A percentile compares a stretch with the other conserved stretches of the same genome.
Conservation (phyloP, 164 flowering plant genomes). For the Nymphaea colorata region DNA sequence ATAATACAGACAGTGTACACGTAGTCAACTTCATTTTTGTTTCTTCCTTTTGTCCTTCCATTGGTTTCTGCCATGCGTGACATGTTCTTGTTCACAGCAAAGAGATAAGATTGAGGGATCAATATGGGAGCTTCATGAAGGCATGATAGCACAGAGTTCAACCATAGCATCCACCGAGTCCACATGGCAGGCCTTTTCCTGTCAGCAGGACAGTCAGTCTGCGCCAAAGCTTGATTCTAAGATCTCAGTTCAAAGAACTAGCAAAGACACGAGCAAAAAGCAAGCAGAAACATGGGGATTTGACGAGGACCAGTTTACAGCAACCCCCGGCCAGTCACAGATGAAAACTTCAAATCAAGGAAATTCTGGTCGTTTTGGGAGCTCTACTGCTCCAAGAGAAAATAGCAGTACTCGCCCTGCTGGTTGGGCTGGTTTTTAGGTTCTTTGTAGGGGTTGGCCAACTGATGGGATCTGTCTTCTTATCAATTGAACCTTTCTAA, state of each 20-base stretch:
- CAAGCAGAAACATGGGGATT: constrained; percentile 59
- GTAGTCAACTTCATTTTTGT: too few species aligned
- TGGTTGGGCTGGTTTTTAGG: constrained; percentile 98
- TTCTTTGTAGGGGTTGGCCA: too few species aligned
- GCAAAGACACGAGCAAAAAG: constrained; percentile 34
- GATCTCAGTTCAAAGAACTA: constrained; percentile 61
- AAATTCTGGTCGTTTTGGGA: constrained; percentile 31
- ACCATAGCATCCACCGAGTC: constrained; percentile 24
- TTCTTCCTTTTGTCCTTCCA: too few species aligned
- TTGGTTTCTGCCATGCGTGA: too few species aligned
- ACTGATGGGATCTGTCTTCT: too few species aligned
- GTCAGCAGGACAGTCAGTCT: constrained; percentile 25
- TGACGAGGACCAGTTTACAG: constrained; percentile 67
- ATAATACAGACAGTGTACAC: too few species aligned
- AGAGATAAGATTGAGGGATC: constrained; percentile 45
- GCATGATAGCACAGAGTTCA: constrained; percentile 22
- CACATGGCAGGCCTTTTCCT: constrained; percentile 38
- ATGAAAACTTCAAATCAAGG: constrained; percentile 20
- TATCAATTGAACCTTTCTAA: too few species aligned
- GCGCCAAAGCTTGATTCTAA: constrained; percentile 9
- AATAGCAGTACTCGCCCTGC: constrained; percentile 67
- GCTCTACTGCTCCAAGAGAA: constrained; percentile 27
- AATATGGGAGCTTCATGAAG: constrained; percentile 46
- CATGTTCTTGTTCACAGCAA: constrained; percentile 14
- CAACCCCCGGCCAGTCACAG: constrained; percentile 29